phyloP scores from a whole-genome alignment of 2,329 filamentous ascomycete species.

The Thielaviopsis euricoi region DNA sequence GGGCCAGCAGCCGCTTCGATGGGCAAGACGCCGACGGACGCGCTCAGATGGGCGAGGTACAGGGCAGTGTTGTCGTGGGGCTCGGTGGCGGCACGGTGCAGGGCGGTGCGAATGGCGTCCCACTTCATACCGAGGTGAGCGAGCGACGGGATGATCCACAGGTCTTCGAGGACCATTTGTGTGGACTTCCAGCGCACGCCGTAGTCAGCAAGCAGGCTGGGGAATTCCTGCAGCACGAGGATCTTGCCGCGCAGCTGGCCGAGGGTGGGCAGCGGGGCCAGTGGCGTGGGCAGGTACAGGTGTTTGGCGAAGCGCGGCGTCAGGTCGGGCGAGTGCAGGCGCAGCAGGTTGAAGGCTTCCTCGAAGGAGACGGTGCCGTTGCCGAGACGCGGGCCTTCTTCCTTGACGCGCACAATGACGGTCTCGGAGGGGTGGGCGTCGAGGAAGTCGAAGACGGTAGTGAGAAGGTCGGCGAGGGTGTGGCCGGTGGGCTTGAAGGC shows the following conservation, averaged over 20 bases:
- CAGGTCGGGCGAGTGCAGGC: conserved; percentile 19
- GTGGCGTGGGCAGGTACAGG: conserved; percentile 20
- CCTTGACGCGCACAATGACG: conserved; percentile 34
- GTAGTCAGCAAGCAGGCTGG: conserved; percentile 19
- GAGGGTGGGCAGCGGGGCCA: conserved; percentile 24
- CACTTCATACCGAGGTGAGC: conserved; percentile 30
- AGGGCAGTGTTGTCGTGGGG: conserved; percentile 23
- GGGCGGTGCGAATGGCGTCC: conserved; percentile 25
- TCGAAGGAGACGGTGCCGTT: conserved; percentile 26
- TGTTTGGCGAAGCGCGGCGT: conserved; percentile 20
- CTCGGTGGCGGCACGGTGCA: conserved; percentile 22
- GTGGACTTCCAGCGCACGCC: conserved; percentile 28
- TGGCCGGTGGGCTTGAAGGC: conserved; percentile 28
- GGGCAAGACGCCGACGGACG: conserved; percentile 30
- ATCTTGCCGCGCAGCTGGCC: conserved; percentile 29
- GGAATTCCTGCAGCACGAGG: conserved; percentile 32
- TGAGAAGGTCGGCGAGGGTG: conserved; percentile 26
- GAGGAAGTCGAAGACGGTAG: conserved; percentile 29
- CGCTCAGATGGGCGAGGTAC: conserved; percentile 31
- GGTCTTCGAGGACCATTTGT: conserved; percentile 30
- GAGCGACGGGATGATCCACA: conserved; percentile 27
- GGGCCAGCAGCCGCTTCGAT: conserved; percentile 33
- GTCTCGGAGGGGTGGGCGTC: conserved; percentile 27
- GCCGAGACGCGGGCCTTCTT: conserved; percentile 23
- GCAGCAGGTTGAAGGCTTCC: conserved; percentile 26